Percentiles rank a stretch among this genome's conserved stretches.
Conservation (phyloP, 148 eudicot species). For the Beta vulgaris region DNA sequence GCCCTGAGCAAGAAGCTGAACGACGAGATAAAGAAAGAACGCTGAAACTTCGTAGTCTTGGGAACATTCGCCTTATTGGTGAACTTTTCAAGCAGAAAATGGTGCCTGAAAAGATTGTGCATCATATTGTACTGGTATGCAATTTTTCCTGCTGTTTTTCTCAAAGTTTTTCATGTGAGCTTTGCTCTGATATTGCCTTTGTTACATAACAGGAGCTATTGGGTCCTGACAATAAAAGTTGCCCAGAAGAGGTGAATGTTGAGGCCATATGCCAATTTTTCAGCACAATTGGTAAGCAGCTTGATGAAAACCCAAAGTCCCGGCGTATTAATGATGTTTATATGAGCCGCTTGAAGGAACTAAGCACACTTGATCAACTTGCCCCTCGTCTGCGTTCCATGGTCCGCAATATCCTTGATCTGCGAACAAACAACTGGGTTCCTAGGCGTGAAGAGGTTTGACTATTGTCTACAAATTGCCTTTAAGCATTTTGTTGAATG, state of each 20-base stretch:
- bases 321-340: conserved; percentile 66
- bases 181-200: neutral
- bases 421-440: conserved; percentile 74
- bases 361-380: conserved; percentile 56
- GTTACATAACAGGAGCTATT: conserved; percentile 57
- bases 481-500: neutral
- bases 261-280: conserved; percentile 93
- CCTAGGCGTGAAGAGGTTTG: conserved; percentile 93
- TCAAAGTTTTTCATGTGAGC: neutral
- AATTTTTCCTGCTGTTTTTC: neutral
- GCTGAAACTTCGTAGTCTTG: conserved; percentile 89
- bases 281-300: conserved; percentile 89
- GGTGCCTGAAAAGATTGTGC: conserved; percentile 96
- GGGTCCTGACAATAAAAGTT: conserved; percentile 67
- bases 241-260: conserved; percentile 93
- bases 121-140: conserved; percentile 85
- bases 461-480: too few relatives aligned
- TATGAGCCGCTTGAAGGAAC: conserved; percentile 64
- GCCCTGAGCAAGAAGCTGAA: conserved; percentile 79
- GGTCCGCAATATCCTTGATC: conserved; percentile 79
- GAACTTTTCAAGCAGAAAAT: conserved; percentile 97
- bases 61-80: conserved; percentile 95
- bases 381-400: conserved; percentile 76
- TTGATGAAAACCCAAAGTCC: conserved; percentile 72
- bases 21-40: conserved; percentile 86